phyloP scores from a whole-genome alignment of 345 rosid species.

The Combretum micranthum region DNA sequence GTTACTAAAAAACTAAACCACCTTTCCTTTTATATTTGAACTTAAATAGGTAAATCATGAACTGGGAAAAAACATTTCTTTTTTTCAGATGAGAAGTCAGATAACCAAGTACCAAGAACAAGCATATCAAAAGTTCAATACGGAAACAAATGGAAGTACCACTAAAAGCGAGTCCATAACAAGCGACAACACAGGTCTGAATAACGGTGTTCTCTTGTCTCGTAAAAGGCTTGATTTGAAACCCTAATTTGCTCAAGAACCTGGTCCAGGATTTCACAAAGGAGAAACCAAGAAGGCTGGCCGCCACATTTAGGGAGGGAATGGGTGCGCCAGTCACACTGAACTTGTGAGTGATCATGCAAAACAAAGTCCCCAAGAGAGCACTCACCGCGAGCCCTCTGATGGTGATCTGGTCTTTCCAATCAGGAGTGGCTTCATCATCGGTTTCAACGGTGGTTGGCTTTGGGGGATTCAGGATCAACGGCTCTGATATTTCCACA shows the following conservation, averaged over 20 bases:
- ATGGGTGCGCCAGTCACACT: constrained; percentile 84
- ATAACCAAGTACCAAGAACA: too few relatives aligned
- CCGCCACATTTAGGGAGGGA: constrained; percentile 87
- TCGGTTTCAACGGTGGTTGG: background rate
- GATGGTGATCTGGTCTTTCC: constrained; percentile 92
- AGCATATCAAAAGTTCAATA: background rate
- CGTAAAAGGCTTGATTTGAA: constrained; percentile 58
- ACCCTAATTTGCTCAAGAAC: constrained; percentile 50
- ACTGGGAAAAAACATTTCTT: too few relatives aligned
- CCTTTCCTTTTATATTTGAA: too few relatives aligned
- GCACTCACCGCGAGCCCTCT: constrained; percentile 73
- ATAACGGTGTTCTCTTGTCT: constrained; percentile 92
- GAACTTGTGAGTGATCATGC: constrained; percentile 84
- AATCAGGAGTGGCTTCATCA: constrained; percentile 51
- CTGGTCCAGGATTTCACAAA: constrained; percentile 88
- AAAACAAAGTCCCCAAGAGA: constrained; percentile 64
- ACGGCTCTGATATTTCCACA: constrained; percentile 43
- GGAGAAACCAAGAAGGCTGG: constrained; percentile 89
- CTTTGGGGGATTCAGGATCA: constrained; percentile 26
- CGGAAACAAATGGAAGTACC: constrained; percentile 23
- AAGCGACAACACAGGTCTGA: constrained; percentile 95
- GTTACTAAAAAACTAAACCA: too few relatives aligned
- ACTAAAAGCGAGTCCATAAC: constrained; percentile 89
- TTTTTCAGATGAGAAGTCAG: too few relatives aligned
- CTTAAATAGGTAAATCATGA: background rate